phyloP scores from a whole-genome alignment of 345 rosid species.

The Carallia pectinifolia region DNA sequence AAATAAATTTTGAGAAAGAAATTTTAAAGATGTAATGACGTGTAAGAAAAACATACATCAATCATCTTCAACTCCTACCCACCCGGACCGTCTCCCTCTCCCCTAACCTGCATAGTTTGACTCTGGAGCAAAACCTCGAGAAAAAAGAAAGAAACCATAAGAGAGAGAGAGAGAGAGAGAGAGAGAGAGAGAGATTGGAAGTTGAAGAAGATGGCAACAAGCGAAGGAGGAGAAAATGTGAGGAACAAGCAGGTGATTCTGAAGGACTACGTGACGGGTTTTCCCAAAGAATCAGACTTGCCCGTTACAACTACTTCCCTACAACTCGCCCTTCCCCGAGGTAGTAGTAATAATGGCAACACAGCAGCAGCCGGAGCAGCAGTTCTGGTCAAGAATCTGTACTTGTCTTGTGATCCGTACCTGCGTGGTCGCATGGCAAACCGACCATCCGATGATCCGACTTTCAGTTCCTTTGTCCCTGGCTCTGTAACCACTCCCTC shows the following conservation, averaged over 20 bases:
- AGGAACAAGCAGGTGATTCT: slow-evolving; percentile 51
- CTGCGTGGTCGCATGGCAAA: too few relatives aligned
- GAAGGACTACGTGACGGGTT: slow-evolving; percentile 38
- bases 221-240: not conserved
- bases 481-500: slow-evolving; percentile 17
- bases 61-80: too few relatives aligned
- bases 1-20: too few relatives aligned
- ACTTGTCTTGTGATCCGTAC: slow-evolving; percentile 49
- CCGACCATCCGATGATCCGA: not conserved
- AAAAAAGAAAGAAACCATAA: too few relatives aligned
- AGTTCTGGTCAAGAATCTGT: slow-evolving; percentile 54
- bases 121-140: too few relatives aligned
- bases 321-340: too few relatives aligned
- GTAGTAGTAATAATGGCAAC: slow-evolving; percentile 4
- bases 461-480: not conserved
- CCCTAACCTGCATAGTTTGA: too few relatives aligned
- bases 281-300: slow-evolving; percentile 50
- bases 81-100: too few relatives aligned
- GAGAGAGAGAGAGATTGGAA: too few relatives aligned
- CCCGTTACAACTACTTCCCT: not conserved
- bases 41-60: too few relatives aligned
- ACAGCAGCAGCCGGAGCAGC: not conserved
- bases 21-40: too few relatives aligned
- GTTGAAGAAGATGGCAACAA: slow-evolving; percentile 5
- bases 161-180: too few relatives aligned